These are phyloP conservation scores for Clitoria ternatea DNA, from an alignment of 306 rosid genomes.

Conservation along the genomic window DNA sequence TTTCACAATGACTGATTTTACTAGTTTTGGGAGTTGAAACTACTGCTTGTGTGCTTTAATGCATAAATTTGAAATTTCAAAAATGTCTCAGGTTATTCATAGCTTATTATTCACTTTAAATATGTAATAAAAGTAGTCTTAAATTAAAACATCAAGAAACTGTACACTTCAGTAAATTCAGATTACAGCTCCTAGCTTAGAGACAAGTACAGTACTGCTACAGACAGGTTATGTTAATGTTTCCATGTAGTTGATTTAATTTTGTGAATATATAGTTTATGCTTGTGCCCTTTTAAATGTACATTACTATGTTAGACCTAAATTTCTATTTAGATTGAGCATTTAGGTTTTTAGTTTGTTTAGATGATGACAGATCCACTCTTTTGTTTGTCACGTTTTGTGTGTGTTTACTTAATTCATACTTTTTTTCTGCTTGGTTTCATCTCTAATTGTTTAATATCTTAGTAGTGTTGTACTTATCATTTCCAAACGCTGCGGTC, in stretches of 20 bases:
- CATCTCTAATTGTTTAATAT: neutral
- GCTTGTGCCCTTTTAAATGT: neutral
- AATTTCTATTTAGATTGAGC: constrained; percentile 1
- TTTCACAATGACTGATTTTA: no score
- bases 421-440: neutral
- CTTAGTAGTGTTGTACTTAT: neutral
- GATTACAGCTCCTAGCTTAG: no score
- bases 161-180: no score
- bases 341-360: neutral
- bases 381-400: neutral
- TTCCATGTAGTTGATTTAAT: neutral
- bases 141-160: no score
- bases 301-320: neutral
- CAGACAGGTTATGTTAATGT: constrained; percentile 5
- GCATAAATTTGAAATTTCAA: no score
- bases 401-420: neutral
- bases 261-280: constrained; percentile 9
- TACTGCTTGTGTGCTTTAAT: no score
- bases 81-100: no score
- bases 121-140: no score
- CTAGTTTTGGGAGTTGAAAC: no score
- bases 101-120: no score
- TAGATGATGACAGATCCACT: neutral
- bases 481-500: neutral
- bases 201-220: no score